Evolutionary conservation across 2,329 filamentous ascomycete genomes (phyloP).

Genomic region (Verticillium zaregamsianum): DNA sequence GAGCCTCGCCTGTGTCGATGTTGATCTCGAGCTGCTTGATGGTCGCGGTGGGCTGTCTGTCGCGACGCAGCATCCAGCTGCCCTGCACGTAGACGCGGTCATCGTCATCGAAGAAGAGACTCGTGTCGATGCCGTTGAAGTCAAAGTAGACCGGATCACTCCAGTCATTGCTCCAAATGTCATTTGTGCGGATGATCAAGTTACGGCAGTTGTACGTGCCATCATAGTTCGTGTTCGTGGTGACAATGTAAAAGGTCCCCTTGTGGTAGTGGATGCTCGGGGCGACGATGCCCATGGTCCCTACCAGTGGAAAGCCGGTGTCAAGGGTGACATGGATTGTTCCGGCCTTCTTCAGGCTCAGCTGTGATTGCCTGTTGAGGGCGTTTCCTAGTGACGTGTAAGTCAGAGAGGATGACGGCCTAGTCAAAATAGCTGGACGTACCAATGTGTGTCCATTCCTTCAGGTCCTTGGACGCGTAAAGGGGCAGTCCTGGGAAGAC

Average conservation of each 20-base stretch:
- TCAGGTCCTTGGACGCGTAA: slow-evolving; percentile 27
- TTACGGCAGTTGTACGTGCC: slow-evolving; percentile 8
- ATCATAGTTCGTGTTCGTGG: slow-evolving; percentile 14
- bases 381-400: background rate
- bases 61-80: slow-evolving; percentile 8
- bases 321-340: background rate
- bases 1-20: slow-evolving; percentile 13
- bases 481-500: slow-evolving; percentile 50
- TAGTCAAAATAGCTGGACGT: background rate
- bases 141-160: slow-evolving; percentile 28
- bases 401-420: no score
- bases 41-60: slow-evolving; percentile 3
- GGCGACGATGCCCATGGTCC: background rate
- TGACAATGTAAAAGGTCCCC: slow-evolving; percentile 20
- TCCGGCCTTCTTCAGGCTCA: background rate
- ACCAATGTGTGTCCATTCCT: slow-evolving; percentile 24
- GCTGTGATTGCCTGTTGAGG: slow-evolving; percentile 4
- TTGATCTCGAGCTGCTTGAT: slow-evolving; percentile 17
- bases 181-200: slow-evolving; percentile 16
- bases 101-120: slow-evolving; percentile 40
- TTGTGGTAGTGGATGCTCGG: slow-evolving; percentile 11
- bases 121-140: slow-evolving; percentile 39
- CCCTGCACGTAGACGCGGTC: slow-evolving; percentile 28
- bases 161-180: slow-evolving; percentile 20
- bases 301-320: slow-evolving; percentile 1